Conservation (phyloP, 1,284 basidiomycete genomes). For the Cutaneotrichosporon spelunceum region DNA sequence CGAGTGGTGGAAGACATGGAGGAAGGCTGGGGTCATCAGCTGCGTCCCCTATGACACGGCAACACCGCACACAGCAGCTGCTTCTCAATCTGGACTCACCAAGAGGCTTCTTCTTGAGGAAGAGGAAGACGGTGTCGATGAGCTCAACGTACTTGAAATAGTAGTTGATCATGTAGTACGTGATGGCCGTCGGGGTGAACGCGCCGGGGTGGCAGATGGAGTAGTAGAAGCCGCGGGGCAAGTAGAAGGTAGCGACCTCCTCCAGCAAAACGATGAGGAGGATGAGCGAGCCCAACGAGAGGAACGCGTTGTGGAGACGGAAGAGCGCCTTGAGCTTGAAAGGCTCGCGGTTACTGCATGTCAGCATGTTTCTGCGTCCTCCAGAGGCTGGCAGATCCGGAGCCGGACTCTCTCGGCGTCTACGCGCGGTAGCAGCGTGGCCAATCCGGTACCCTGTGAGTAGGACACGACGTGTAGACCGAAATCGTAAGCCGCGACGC, state of each 20-base stretch:
- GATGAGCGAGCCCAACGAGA: constrained; percentile 75
- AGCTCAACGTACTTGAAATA: constrained; percentile 94
- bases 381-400: background rate
- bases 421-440: background rate
- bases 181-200: constrained; percentile 86
- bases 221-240: constrained; percentile 67
- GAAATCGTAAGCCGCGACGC: background rate
- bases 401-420: background rate
- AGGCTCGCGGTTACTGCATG: constrained; percentile 58
- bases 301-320: constrained; percentile 85
- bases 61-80: too few relatives aligned
- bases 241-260: constrained; percentile 75
- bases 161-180: constrained; percentile 98
- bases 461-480: background rate
- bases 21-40: constrained; percentile 63
- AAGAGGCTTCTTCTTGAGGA: constrained; percentile 96
- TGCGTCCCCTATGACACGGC: too few relatives aligned
- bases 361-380: background rate
- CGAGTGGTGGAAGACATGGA: constrained; percentile 98
- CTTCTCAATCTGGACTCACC: constrained; percentile 62
- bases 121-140: constrained; percentile 92
- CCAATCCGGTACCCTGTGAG: background rate
- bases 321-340: constrained; percentile 82
- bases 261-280: constrained; percentile 84
- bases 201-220: constrained; percentile 72